A percentile compares a stretch with the other conserved stretches of the same genome.
These are phyloP conservation scores for Chlorella sp. DNA, from an alignment of 139 green algal genomes.

Conservation along the genomic window DNA sequence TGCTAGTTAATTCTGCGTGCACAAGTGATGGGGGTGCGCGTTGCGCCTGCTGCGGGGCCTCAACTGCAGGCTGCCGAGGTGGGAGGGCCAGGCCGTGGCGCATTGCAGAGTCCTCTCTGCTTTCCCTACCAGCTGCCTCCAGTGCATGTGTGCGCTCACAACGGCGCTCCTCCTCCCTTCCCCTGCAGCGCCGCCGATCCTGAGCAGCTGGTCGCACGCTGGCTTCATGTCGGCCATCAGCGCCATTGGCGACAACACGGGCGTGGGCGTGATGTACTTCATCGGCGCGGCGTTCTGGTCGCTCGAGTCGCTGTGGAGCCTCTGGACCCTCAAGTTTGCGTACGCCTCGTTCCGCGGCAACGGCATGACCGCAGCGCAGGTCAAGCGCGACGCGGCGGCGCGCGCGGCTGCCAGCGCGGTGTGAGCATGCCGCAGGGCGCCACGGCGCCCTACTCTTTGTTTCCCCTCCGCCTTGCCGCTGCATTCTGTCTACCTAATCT, in stretches of 20 bases:
- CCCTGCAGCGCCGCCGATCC: slow-evolving; percentile 30
- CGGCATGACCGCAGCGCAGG: slow-evolving; percentile 24
- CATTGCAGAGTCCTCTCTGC: neutral
- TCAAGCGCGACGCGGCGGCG: slow-evolving; percentile 34
- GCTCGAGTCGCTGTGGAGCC: slow-evolving; percentile 48
- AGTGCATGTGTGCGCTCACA: too few relatives aligned
- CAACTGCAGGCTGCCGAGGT: too few relatives aligned
- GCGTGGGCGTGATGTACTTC: slow-evolving; percentile 55
- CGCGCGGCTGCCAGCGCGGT: slow-evolving; percentile 16
- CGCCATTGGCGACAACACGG: slow-evolving; percentile 35
- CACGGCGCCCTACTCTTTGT: too few relatives aligned
- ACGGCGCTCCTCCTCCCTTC: neutral
- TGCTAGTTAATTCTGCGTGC: neutral
- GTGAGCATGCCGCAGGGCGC: neutral
- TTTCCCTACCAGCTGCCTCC: too few relatives aligned
- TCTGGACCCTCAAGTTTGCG: slow-evolving; percentile 43
- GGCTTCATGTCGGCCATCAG: slow-evolving; percentile 46
- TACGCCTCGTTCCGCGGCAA: slow-evolving; percentile 54
- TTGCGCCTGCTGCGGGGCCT: too few relatives aligned
- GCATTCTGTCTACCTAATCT: too few relatives aligned
- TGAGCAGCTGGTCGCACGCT: slow-evolving; percentile 35
- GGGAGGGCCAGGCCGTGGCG: too few relatives aligned
- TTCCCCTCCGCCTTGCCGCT: too few relatives aligned
- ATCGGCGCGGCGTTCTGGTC: slow-evolving; percentile 54
- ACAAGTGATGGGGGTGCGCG: neutral